Evolutionary conservation across 495 filamentous ascomycete genomes (phyloP).

Genomic region (Lasiosphaeria ovina): DNA sequence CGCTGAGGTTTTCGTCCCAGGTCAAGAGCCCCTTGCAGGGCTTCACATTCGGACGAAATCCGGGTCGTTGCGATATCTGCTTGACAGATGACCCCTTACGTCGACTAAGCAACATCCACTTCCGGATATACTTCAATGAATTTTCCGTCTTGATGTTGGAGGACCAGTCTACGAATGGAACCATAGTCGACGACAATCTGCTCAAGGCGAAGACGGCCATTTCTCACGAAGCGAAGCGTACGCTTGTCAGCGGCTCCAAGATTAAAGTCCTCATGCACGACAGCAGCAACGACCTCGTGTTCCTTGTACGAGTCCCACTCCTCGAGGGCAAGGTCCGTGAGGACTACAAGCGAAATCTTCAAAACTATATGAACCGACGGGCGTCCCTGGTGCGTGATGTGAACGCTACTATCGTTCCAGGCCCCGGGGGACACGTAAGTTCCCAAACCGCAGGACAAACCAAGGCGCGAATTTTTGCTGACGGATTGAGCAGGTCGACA

Average conservation of each 20-base stretch:
- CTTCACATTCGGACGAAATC: conserved; percentile 83
- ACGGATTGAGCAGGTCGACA: conserved; percentile 26
- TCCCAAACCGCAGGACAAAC: not conserved
- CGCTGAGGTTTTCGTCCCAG: conserved; percentile 71
- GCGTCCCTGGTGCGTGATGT: conserved; percentile 23
- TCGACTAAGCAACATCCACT: conserved; percentile 84
- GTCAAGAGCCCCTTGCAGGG: conserved; percentile 63
- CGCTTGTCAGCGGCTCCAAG: conserved; percentile 68
- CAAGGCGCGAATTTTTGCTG: not conserved
- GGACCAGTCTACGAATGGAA: conserved; percentile 91
- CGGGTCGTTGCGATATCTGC: conserved; percentile 67
- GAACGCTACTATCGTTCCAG: conserved; percentile 45
- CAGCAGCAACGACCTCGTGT: conserved; percentile 55
- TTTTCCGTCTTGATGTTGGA: conserved; percentile 83
- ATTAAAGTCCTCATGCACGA: conserved; percentile 64
- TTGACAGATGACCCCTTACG: conserved; percentile 56
- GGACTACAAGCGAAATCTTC: conserved; percentile 60
- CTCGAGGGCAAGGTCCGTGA: conserved; percentile 56
- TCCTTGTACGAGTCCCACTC: conserved; percentile 80
- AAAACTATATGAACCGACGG: conserved; percentile 46
- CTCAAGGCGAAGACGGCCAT: conserved; percentile 49
- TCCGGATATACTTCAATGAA: conserved; percentile 81
- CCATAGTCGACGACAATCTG: conserved; percentile 69
- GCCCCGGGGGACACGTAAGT: conserved; percentile 46
- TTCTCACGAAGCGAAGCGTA: conserved; percentile 48